Percentiles rank a stretch among this genome's conserved stretches.
Conservation (phyloP, 2,329 filamentous ascomycete species). For the Fusarium abutilonis region DNA sequence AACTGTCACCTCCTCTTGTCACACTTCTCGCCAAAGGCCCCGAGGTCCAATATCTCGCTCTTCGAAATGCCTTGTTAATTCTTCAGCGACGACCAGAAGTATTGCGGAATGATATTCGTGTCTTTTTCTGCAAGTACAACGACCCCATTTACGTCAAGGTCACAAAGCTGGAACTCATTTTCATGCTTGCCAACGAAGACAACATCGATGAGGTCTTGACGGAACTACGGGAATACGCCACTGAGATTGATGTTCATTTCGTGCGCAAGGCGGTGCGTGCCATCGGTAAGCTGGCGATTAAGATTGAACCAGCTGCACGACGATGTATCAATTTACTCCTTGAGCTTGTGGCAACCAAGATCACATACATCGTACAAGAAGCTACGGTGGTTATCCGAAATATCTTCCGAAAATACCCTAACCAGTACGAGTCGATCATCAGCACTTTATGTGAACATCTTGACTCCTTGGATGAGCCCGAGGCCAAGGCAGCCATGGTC, state of each 20-base stretch:
- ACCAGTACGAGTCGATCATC: conserved; percentile 98
- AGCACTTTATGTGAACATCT: conserved; percentile 94
- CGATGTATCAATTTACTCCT: conserved; percentile 93
- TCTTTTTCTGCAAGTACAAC: conserved; percentile 99
- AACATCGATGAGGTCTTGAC: conserved; percentile 97
- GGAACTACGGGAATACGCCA: conserved; percentile 94
- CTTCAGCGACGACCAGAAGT: conserved; percentile 93
- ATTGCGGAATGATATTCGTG: conserved; percentile 92
- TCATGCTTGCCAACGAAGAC: conserved; percentile 95
- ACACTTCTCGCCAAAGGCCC: conserved; percentile 95
- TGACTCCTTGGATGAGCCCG: conserved; percentile 94
- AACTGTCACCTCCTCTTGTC: conserved; percentile 93
- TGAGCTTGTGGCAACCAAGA: conserved; percentile 95
- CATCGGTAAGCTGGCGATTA: conserved; percentile 97
- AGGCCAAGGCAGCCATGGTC: conserved; percentile 98
- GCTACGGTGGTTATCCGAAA: conserved; percentile 98
- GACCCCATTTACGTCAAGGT: conserved; percentile 99
- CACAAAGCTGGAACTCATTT: conserved; percentile 97
- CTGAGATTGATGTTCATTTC: conserved; percentile 98
- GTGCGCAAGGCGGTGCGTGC: conserved; percentile 97
- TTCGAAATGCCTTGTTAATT: conserved; percentile 93
- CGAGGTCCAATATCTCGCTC: conserved; percentile 96
- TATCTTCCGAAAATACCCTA: conserved; percentile 99
- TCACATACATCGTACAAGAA: conserved; percentile 98
- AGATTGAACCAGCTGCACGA: conserved; percentile 92